phyloP scores from a whole-genome alignment of 495 filamentous ascomycete genomes.

The Penicillium steckii region DNA sequence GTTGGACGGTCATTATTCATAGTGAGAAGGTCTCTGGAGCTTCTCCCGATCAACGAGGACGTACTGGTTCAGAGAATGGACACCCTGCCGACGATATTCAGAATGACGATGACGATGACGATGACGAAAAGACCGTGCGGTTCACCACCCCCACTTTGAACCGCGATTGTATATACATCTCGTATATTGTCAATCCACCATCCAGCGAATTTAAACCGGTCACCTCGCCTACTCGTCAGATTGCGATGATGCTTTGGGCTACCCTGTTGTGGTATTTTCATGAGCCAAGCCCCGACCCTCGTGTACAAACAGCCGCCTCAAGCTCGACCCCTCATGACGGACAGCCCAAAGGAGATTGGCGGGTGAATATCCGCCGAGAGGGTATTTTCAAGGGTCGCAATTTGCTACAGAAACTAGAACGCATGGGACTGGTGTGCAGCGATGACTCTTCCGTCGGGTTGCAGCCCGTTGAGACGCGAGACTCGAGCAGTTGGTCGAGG shows the following conservation, averaged over 20 bases:
- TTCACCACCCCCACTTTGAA: constrained; percentile 72
- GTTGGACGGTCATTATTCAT: constrained; percentile 84
- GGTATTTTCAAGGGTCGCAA: constrained; percentile 82
- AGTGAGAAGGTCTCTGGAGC: constrained; percentile 57
- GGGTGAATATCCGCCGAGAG: constrained; percentile 78
- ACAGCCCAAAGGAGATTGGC: constrained; percentile 82
- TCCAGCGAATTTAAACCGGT: constrained; percentile 75
- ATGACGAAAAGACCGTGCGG: constrained; percentile 36
- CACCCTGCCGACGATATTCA: constrained; percentile 12
- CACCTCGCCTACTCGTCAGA: constrained; percentile 75
- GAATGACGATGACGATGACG: constrained; percentile 20
- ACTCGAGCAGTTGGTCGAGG: constrained; percentile 64
- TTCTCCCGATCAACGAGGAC: constrained; percentile 16
- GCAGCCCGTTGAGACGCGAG: constrained; percentile 54
- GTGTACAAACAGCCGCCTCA: constrained; percentile 60
- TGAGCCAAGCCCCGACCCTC: constrained; percentile 47
- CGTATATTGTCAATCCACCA: constrained; percentile 81
- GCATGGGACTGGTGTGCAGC: constrained; percentile 81
- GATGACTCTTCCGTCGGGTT: constrained; percentile 75
- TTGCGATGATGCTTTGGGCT: constrained; percentile 96
- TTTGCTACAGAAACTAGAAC: constrained; percentile 84
- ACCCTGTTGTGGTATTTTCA: constrained; percentile 98
- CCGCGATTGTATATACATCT: constrained; percentile 83
- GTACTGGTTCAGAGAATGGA: constrained; percentile 4
- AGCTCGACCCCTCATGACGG: constrained; percentile 63